Evolutionary conservation across 441 rosid species (phyloP), one percentile per base, ranked within the genome.

Genomic region (Arabidopsis hybrid): DNA sequence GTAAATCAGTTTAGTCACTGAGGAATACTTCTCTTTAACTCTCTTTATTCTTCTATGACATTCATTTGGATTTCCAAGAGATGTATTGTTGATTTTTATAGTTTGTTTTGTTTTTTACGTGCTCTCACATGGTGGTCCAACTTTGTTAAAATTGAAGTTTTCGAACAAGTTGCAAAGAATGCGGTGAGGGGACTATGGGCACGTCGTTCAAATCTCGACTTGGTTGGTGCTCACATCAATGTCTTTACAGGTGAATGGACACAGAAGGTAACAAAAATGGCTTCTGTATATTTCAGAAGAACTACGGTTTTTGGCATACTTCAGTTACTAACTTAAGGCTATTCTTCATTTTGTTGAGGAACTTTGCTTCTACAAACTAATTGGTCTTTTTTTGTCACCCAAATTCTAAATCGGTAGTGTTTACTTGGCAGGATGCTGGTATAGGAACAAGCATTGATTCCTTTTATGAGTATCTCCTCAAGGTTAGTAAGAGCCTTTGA

Each of bases 161-260:
- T 85, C 80, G 99, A 95, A 82, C 92, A 91, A 88, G 95, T 95
- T 77, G 90, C 99, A 4, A 93, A 91, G 85, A 90, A 91, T 83
- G 89, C 98, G 7, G 98, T 95, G 57, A 85, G 83, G 75, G 99
- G 97, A 75, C 79, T 95, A 62, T 95, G 99, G 99, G 91, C 97
- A n/a, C 90, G 97, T 57, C 97, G 97, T 73, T 95, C 98, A 79
- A 91, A 78, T 73, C 89, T 95, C 64, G 84, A 90, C 83, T 84
- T 93, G 67, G 95, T 95, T 78, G 99, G 98, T 75, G 99, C 99
- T 76, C 99, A 95, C 80, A 91, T 95, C 78, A 93, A 95, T 86
- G 97, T 91, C 60, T 95, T 95, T 82, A 93, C 99, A 59, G 98
- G 99, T 81, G 99, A 93, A 91, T 95, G 99, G 99, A 95, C 99